A percentile compares a stretch with the other conserved stretches of the same genome.
Evolutionary conservation across 2,329 filamentous ascomycete genomes (phyloP).

Genomic region (Berkeleyomyces basicola): DNA sequence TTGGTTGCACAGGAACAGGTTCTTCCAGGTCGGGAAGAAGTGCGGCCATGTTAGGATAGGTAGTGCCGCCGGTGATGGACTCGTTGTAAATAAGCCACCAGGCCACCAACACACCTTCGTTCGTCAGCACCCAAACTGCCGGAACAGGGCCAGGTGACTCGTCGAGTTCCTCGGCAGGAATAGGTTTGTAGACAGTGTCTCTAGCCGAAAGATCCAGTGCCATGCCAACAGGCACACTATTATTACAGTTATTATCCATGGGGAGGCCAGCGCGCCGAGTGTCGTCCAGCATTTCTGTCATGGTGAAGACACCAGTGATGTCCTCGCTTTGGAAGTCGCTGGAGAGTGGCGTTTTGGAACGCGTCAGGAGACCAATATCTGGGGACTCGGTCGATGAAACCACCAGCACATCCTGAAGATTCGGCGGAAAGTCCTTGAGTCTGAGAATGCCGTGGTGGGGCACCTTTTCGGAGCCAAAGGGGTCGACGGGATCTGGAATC

Average conservation of each 20-base stretch:
- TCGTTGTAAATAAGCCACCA: slow-evolving; percentile 93
- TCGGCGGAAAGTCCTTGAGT: slow-evolving; percentile 63
- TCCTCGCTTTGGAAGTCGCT: slow-evolving; percentile 40
- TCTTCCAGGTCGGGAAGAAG: slow-evolving; percentile 23
- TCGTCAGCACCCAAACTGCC: slow-evolving; percentile 68
- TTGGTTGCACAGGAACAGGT: slow-evolving; percentile 17
- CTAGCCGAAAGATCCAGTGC: slow-evolving; percentile 70
- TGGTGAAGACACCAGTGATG: slow-evolving; percentile 54
- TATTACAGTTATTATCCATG: slow-evolving; percentile 42
- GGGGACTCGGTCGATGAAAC: slow-evolving; percentile 64
- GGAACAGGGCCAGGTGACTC: slow-evolving; percentile 69
- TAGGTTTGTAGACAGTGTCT: slow-evolving; percentile 62
- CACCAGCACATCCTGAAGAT: slow-evolving; percentile 65
- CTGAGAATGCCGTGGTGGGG: slow-evolving; percentile 67
- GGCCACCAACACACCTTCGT: slow-evolving; percentile 66
- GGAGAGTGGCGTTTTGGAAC: slow-evolving; percentile 52
- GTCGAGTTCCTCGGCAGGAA: slow-evolving; percentile 56
- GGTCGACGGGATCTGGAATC: slow-evolving; percentile 55
- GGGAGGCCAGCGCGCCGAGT: slow-evolving; percentile 60
- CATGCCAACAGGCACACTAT: slow-evolving; percentile 65
- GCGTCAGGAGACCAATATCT: slow-evolving; percentile 63
- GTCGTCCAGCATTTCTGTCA: slow-evolving; percentile 56
- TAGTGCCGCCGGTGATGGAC: slow-evolving; percentile 56
- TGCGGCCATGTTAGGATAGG: slow-evolving; percentile 52
- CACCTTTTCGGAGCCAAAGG: slow-evolving; percentile 47